Conservation (phyloP, 352 stramenopile species). For the Phytophthora agathidicida region DNA sequence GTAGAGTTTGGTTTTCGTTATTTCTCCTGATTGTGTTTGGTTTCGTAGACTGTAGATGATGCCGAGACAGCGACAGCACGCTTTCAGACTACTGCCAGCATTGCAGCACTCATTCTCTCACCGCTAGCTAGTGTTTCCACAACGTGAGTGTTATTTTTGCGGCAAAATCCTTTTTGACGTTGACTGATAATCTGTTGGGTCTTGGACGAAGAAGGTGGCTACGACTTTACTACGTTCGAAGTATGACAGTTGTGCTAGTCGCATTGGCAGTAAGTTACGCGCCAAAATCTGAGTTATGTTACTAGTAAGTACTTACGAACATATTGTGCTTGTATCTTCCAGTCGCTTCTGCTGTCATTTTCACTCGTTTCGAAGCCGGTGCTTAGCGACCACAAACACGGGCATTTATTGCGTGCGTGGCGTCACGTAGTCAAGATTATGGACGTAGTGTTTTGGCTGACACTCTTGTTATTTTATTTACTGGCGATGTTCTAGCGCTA, state of each 20-base stretch:
- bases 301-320: background rate
- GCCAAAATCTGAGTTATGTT: background rate
- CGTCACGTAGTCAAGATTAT: no score
- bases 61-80: constrained; percentile 44
- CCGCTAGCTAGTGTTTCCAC: constrained; percentile 33
- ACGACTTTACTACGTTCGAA: constrained; percentile 54
- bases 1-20: background rate
- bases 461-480: background rate
- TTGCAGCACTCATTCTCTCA: constrained; percentile 61
- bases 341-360: constrained; percentile 54
- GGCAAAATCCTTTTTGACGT: background rate
- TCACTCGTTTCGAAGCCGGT: constrained; percentile 49
- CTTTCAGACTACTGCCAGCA: constrained; percentile 61
- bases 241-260: constrained; percentile 39
- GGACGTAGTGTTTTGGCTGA: background rate
- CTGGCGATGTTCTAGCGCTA: constrained; percentile 36
- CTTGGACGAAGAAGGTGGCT: constrained; percentile 38
- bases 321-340: background rate
- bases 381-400: constrained; percentile 38
- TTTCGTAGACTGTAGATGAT: constrained; percentile 37
- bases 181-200: background rate
- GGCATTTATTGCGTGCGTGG: constrained; percentile 61
- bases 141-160: constrained; percentile 18
- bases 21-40: background rate
- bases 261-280: constrained; percentile 50